These are phyloP conservation scores for Endocarpon pusillum DNA, from an alignment of 495 filamentous ascomycete genomes.

Conservation along the genomic window DNA sequence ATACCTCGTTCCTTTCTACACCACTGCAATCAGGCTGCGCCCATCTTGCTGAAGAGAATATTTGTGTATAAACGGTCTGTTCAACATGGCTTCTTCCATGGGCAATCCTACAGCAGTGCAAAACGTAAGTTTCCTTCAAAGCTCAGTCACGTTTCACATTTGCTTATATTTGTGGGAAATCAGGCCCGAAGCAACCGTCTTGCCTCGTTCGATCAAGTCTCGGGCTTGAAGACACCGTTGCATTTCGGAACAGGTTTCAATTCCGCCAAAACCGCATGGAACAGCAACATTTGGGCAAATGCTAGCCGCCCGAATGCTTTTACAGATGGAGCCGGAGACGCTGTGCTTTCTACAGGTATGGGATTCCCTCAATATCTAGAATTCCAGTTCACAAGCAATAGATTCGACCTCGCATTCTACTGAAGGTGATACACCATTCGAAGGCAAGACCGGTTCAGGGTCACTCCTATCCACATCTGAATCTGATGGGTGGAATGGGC, in stretches of 20 bases:
- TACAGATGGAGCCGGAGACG: constrained; percentile 14
- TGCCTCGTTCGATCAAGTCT: constrained; percentile 20
- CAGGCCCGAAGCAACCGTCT: not conserved
- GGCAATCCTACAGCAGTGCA: not conserved
- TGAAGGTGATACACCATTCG: too few species aligned
- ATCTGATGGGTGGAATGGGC: constrained; percentile 36
- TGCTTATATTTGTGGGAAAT: too few species aligned
- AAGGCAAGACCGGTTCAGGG: constrained; percentile 44
- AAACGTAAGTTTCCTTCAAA: not conserved
- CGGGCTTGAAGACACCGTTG: constrained; percentile 15
- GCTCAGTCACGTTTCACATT: not conserved
- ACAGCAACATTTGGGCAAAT: constrained; percentile 44
- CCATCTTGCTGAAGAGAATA: too few species aligned
- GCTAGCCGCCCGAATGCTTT: constrained; percentile 33
- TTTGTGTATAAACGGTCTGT: too few species aligned
- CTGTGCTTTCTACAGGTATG: not conserved
- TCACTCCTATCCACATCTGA: constrained; percentile 49
- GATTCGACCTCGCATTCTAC: too few species aligned
- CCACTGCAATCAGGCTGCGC: too few species aligned
- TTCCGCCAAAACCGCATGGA: constrained; percentile 33
- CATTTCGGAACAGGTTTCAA: constrained; percentile 27
- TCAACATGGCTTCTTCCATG: too few species aligned
- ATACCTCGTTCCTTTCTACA: too few species aligned
- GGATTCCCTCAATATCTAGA: not conserved
- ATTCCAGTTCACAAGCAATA: too few species aligned